Conservation (phyloP, 495 filamentous ascomycete species). For the Clavariopsis aquatica region DNA sequence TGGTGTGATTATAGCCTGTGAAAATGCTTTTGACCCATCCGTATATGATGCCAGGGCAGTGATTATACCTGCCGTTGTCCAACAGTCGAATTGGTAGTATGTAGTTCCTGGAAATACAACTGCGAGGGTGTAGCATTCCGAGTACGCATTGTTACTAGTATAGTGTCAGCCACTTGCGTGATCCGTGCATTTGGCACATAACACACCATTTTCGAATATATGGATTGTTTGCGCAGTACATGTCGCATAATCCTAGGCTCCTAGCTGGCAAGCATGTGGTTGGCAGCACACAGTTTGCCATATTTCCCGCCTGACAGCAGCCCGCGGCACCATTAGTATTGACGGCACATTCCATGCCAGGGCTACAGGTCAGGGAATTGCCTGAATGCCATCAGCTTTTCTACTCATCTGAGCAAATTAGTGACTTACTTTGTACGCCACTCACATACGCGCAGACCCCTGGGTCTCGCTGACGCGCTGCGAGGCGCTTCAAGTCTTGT, state of each 20-base stretch:
- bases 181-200: neutral
- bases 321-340: neutral
- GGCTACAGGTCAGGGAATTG: neutral
- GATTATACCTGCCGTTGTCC: neutral
- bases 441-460: neutral
- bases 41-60: neutral
- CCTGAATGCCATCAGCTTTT: neutral
- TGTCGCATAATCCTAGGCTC: neutral
- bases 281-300: neutral
- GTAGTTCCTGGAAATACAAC: neutral
- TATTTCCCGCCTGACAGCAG: neutral
- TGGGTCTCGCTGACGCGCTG: neutral
- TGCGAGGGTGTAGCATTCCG: neutral
- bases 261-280: neutral
- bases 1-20: neutral
- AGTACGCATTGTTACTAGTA: neutral
- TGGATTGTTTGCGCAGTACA: neutral
- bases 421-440: neutral
- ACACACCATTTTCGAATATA: neutral
- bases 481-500: neutral
- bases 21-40: neutral
- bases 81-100: neutral
- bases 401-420: neutral
- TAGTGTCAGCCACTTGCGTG: neutral
- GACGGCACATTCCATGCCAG: neutral